Evolutionary conservation across 257 asterid species (phyloP), one percentile per base, ranked within the genome.

Genomic region (Misopates orontium): DNA sequence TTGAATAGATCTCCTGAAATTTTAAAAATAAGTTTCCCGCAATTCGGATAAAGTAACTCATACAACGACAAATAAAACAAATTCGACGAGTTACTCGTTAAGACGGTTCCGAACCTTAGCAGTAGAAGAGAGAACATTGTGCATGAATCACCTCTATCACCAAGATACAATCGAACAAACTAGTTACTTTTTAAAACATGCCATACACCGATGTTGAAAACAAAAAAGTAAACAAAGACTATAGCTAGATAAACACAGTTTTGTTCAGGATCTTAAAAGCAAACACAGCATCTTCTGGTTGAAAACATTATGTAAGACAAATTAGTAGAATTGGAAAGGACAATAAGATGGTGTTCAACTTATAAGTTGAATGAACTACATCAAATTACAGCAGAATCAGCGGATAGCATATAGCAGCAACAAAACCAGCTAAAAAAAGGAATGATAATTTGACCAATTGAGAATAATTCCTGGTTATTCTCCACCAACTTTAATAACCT

Each of bases 1-100:
- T 77, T 15, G 97, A 94, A 78, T 94, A 94, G 24, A 94, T 85
- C 80, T 94, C 99, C 99, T 94, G 89, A 73, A 69, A 56, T 49
- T 55, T 67, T 23, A 49, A 59, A 52, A 64, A 14, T 40, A 55
- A 41, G 25, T 60, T 68, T 31, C 39, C 40, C 20, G 62, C 39
- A 57, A 52, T 60, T 55, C 23, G 60, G 59, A 61, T 21, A 62
- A 23, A 75, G 50, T 24, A 28, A 64, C 67, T 55, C 58, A 28
- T 60, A 25, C 39, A 68, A 64, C 62, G 66, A 58, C 52, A 42
- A 47, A 31, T 62, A 41, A 36, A 40, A 52, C 31, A 60, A 63
- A 70, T 9, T 48, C 67, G 54, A 64, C 50, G 21, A 69, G 28
- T 19, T 61, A 55, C n/a, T 31, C 14, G 44, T 59, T 48, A 44